Conservation (phyloP, 2,329 filamentous ascomycete genomes). For the Fusarium domesticum region DNA sequence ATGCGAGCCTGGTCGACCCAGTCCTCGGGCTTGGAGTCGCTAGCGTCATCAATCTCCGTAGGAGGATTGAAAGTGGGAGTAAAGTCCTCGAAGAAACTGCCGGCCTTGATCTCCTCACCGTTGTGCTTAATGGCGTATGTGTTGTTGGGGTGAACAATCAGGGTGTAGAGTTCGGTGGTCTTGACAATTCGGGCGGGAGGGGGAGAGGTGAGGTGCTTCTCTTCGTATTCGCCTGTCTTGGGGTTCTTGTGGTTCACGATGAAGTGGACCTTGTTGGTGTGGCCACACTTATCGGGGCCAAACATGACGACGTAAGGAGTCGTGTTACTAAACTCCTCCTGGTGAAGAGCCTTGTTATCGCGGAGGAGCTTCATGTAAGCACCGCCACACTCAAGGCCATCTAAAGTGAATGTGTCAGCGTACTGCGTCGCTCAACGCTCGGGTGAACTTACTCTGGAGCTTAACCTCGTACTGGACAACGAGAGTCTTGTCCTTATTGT, state of each 20-base stretch:
- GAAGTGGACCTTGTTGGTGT: constrained; percentile 97
- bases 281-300: constrained; percentile 97
- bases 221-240: constrained; percentile 98
- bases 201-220: constrained; percentile 91
- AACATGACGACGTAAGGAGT: constrained; percentile 99
- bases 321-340: constrained; percentile 95
- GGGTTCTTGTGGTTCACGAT: constrained; percentile 99
- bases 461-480: constrained; percentile 99
- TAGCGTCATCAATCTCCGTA: constrained; percentile 90
- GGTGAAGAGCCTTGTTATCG: constrained; percentile 94
- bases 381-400: constrained; percentile 94
- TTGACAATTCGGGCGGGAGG: constrained; percentile 87
- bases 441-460: constrained; percentile 73
- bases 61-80: constrained; percentile 86
- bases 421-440: background rate
- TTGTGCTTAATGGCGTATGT: constrained; percentile 91
- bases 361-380: constrained; percentile 99
- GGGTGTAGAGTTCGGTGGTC: constrained; percentile 90
- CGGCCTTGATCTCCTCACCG: constrained; percentile 82
- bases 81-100: constrained; percentile 93
- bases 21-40: constrained; percentile 89
- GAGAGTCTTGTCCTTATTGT: constrained; percentile 95
- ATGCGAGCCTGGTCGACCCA: constrained; percentile 97
- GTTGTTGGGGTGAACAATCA: constrained; percentile 96
- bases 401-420: constrained; percentile 47